Evolutionary conservation across 2,329 filamentous ascomycete species (phyloP).

Genomic region (Penicillium occitanis): DNA sequence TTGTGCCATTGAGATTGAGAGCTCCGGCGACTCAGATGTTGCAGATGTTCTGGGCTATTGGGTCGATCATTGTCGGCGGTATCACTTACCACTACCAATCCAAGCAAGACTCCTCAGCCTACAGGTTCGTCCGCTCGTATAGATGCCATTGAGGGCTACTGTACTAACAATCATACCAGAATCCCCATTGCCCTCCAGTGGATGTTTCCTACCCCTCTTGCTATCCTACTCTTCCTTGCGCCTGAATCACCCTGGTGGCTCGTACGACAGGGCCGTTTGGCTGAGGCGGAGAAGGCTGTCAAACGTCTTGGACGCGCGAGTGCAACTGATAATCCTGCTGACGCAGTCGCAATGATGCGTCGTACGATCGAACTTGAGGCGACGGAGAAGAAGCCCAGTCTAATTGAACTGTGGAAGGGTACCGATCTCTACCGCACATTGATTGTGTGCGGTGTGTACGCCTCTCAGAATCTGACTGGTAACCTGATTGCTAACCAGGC

Average conservation of each 20-base stretch:
- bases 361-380: conserved; percentile 58
- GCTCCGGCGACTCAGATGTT: conserved; percentile 62
- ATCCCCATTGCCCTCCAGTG: conserved; percentile 59
- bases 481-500: conserved; percentile 64
- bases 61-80: conserved; percentile 59
- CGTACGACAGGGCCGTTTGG: conserved; percentile 49
- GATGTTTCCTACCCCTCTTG: conserved; percentile 59
- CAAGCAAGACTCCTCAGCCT: conserved; percentile 35
- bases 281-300: conserved; percentile 49
- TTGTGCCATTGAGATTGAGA: conserved; percentile 59
- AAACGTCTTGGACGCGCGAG: conserved; percentile 51
- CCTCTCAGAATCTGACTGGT: conserved; percentile 60
- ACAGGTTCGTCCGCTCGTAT: conserved; percentile 42
- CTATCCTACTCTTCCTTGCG: conserved; percentile 54
- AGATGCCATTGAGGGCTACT: conserved; percentile 27
- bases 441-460: conserved; percentile 59
- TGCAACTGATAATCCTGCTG: conserved; percentile 39
- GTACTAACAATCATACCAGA: conserved; percentile 41
- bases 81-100: conserved; percentile 57
- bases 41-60: conserved; percentile 67
- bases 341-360: conserved; percentile 60
- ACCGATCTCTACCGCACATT: conserved; percentile 56
- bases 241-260: conserved; percentile 56
- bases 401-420: conserved; percentile 56
- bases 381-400: conserved; percentile 48